Evolutionary conservation across 2,329 filamentous ascomycete species (phyloP), one percentile per base, ranked within the genome.

Genomic region (Trichophyton benhamiae): DNA sequence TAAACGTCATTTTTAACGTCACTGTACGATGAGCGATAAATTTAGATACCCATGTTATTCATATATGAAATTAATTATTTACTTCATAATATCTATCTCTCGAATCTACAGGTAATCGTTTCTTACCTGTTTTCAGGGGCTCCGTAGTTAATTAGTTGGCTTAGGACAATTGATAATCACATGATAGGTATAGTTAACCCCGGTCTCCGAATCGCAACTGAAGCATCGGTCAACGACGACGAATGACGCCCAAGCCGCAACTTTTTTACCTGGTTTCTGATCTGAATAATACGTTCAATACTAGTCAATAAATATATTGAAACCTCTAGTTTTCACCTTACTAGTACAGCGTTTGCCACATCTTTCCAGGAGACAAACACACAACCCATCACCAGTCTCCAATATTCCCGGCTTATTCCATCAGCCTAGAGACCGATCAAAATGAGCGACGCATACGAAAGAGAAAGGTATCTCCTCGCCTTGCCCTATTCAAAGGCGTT

Each of bases 371-470:
- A 44, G 41, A 7, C n/a, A 44, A 44, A 44, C 8, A 3, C n/a
- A 44, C 15, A 44, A 7, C 5, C 1, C 22, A 11, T 22, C 46
- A 5, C 46, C 46, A 15, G 3, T 5, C 44, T 13, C 6, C 20
- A 11, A 6, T 9, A 25, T 20, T 15, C 9, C 44, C 20, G n/a
- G 3, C 25, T 25, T 11, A 2, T 13, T n/a, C 42, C 11, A 20
- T 25, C 41, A 42, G 8, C 13, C 36, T 6, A 58, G 15, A 3
- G 8, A 17, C 2, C 3, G 3, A 22, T 33, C 58, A 70, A 55
- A 58, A 89, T 89, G 87, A 86, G 86, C 55, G 87, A 89, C 73
- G 82, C 86, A 66, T 90, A 88, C 77, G 87, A 89, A 77, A 86
- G 87, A 73, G 87, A 90, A 77, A 71, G 83, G 82, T 84, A 80